These are phyloP conservation scores for Corynespora cassiicola DNA, from an alignment of 2,329 filamentous ascomycete genomes.

Conservation along the genomic window DNA sequence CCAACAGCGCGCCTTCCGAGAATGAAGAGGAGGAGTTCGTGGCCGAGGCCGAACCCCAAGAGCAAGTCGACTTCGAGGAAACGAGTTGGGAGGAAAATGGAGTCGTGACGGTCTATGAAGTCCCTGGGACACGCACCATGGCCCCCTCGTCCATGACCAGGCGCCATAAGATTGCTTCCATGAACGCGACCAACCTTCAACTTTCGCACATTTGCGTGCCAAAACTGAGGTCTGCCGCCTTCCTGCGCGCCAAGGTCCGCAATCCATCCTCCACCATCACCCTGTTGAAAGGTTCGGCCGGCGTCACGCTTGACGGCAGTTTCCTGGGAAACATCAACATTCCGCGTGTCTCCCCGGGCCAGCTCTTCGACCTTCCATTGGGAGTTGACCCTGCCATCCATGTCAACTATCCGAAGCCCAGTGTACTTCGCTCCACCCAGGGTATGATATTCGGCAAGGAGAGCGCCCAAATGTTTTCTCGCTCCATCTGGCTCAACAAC, in stretches of 20 bases:
- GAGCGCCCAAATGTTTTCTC: slow-evolving; percentile 58
- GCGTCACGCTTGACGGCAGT: slow-evolving; percentile 67
- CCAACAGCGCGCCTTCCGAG: background rate
- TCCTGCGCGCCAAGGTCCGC: slow-evolving; percentile 63
- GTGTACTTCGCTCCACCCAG: slow-evolving; percentile 58
- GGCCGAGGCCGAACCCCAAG: too few relatives aligned
- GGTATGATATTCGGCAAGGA: slow-evolving; percentile 62
- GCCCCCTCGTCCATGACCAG: slow-evolving; percentile 55
- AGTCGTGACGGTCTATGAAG: slow-evolving; percentile 66
- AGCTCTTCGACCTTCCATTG: slow-evolving; percentile 60
- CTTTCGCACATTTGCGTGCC: slow-evolving; percentile 66
- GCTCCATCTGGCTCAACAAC: slow-evolving; percentile 59
- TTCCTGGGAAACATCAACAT: slow-evolving; percentile 66
- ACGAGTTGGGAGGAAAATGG: slow-evolving; percentile 65
- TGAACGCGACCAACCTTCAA: slow-evolving; percentile 57
- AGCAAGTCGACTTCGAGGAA: slow-evolving; percentile 59
- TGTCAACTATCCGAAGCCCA: slow-evolving; percentile 63
- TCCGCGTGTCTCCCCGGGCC: slow-evolving; percentile 63
- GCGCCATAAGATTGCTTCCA: slow-evolving; percentile 64
- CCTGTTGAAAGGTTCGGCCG: slow-evolving; percentile 61
- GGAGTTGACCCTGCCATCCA: slow-evolving; percentile 66
- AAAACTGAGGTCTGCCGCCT: slow-evolving; percentile 66
- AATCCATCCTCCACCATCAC: slow-evolving; percentile 62
- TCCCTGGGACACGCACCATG: slow-evolving; percentile 65
- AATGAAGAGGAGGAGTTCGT: slow-evolving; percentile 2